phyloP scores from a whole-genome alignment of 2,329 filamentous ascomycete species.

The Neonectria neomacrospora region DNA sequence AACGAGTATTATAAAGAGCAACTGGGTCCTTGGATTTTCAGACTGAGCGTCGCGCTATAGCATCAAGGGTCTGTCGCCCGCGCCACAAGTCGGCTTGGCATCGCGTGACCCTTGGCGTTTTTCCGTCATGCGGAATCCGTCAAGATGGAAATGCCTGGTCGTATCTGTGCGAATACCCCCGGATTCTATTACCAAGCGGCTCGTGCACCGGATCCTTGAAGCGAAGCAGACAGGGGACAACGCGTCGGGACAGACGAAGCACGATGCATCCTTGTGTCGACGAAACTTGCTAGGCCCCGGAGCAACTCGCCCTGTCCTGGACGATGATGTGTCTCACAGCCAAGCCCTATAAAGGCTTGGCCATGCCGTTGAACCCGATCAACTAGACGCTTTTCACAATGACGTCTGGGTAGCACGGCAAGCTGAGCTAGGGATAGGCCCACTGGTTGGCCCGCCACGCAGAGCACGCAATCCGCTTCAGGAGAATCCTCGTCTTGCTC shows the following conservation, averaged over 20 bases:
- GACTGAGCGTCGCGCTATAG: not conserved
- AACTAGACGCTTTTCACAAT: not conserved
- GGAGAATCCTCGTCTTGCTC: conserved; percentile 1
- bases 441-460: conserved; percentile 8
- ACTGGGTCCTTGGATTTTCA: not conserved
- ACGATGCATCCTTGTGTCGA: not conserved
- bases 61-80: not conserved
- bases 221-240: not conserved
- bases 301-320: not conserved
- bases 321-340: not conserved
- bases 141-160: not conserved
- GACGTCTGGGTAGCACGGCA: conserved; percentile 9
- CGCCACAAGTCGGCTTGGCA: conserved; percentile 23
- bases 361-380: not conserved
- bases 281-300: too few species aligned
- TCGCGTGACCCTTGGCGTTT: conserved; percentile 26
- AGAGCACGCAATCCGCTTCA: conserved; percentile 16
- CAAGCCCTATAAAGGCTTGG: not conserved
- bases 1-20: not conserved
- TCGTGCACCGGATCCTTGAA: not conserved
- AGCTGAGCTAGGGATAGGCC: not conserved
- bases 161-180: not conserved
- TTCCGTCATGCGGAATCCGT: not conserved
- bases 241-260: not conserved
- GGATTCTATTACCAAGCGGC: not conserved